phyloP scores from a whole-genome alignment of 495 filamentous ascomycete species.

The Sporormia fimetaria region DNA sequence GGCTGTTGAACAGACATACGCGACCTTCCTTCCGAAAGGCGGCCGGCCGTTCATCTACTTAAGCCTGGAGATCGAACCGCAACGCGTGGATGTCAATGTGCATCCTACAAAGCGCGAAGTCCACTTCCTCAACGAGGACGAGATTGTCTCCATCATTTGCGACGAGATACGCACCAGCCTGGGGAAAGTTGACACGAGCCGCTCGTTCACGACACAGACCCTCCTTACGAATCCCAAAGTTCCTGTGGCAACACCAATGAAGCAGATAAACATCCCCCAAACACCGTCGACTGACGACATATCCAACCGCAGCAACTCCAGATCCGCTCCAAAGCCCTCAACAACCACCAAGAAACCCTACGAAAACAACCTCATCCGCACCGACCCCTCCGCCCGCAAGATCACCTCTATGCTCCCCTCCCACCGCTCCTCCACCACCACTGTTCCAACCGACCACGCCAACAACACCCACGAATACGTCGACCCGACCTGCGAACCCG shows the following conservation, averaged over 20 bases:
- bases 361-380: slow-evolving; percentile 83
- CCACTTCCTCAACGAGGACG: slow-evolving; percentile 96
- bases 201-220: slow-evolving; percentile 88
- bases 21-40: slow-evolving; percentile 81
- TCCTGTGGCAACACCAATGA: slow-evolving; percentile 29
- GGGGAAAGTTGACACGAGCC: slow-evolving; percentile 82
- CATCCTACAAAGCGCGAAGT: slow-evolving; percentile 98
- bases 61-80: slow-evolving; percentile 84
- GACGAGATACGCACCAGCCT: slow-evolving; percentile 67
- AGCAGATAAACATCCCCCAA: slow-evolving; percentile 25
- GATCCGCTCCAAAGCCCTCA: slow-evolving; percentile 35
- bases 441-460: slow-evolving; percentile 25
- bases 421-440: slow-evolving; percentile 19
- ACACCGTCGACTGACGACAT: slow-evolving; percentile 29
- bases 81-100: slow-evolving; percentile 91
- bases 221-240: slow-evolving; percentile 59
- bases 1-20: slow-evolving; percentile 83
- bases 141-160: slow-evolving; percentile 84
- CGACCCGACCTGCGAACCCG: slow-evolving; percentile 55
- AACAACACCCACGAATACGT: slow-evolving; percentile 58
- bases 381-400: slow-evolving; percentile 80
- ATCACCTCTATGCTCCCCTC: slow-evolving; percentile 87
- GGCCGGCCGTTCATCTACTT: slow-evolving; percentile 93
- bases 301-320: slow-evolving; percentile 6
- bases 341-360: slow-evolving; percentile 49